Evolutionary conservation across 2,329 filamentous ascomycete species (phyloP).

Genomic region (Exserohilum turcica): DNA sequence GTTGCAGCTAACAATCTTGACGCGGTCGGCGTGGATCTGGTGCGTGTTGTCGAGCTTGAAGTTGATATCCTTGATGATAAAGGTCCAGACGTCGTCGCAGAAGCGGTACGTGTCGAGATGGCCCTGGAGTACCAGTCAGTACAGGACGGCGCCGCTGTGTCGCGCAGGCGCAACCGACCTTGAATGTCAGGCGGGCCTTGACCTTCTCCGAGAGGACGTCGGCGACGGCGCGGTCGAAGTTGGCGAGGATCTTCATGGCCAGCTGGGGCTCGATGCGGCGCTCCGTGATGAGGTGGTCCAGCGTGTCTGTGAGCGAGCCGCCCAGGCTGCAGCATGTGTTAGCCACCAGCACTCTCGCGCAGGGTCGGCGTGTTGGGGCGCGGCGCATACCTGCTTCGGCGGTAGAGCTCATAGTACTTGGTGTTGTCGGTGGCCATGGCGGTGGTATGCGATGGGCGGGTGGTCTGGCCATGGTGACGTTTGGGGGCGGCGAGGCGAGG

Average conservation of each 20-base stretch:
- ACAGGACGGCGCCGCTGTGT: constrained; percentile 2
- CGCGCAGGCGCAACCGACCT: constrained; percentile 64
- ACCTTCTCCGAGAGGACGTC: constrained; percentile 92
- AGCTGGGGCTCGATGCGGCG: constrained; percentile 96
- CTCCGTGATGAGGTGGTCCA: constrained; percentile 94
- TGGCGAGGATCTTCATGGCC: constrained; percentile 95
- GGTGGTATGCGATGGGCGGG: constrained; percentile 18
- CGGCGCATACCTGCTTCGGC: constrained; percentile 83
- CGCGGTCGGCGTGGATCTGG: constrained; percentile 80
- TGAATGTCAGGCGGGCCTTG: constrained; percentile 89
- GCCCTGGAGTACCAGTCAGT: constrained; percentile 63
- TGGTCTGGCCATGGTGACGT: constrained; percentile 15
- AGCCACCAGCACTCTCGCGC: too few species aligned
- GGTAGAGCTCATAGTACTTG: constrained; percentile 92
- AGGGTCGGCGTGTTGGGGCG: too few species aligned
- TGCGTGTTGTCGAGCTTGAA: constrained; percentile 92
- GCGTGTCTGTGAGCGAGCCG: constrained; percentile 89
- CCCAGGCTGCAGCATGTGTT: constrained; percentile 72
- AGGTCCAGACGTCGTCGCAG: constrained; percentile 99
- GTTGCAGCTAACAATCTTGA: constrained; percentile 98
- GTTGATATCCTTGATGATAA: constrained; percentile 97
- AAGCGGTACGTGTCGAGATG: constrained; percentile 98
- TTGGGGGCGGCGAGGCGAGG: constrained; percentile 1
- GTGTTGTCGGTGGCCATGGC: constrained; percentile 50
- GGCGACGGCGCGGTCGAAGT: constrained; percentile 92